These are phyloP conservation scores for Mucor velutinosus DNA, from an alignment of 371 early-diverging fungal species.

Conservation along the genomic window DNA sequence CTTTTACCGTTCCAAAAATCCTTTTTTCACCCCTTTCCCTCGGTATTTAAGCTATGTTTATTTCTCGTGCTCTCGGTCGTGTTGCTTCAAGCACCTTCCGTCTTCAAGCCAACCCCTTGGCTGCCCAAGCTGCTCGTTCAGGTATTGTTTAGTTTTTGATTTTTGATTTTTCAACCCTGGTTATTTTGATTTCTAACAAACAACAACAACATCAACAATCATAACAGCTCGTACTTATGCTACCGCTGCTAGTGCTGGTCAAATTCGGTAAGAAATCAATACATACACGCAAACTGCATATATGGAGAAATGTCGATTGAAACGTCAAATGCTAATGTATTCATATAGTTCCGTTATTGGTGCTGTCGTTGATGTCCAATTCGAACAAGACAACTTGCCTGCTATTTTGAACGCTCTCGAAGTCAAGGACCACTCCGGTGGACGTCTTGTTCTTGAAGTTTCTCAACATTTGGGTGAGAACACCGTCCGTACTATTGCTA, in stretches of 20 bases:
- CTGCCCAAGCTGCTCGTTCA: slow-evolving; percentile 24
- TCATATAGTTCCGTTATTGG: slow-evolving; percentile 74
- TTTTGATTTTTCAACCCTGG: slow-evolving; percentile 6
- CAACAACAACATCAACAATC: neutral
- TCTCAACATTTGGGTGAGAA: slow-evolving; percentile 96
- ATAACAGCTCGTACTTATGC: slow-evolving; percentile 35
- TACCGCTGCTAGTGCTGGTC: slow-evolving; percentile 37
- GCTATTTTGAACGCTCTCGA: slow-evolving; percentile 95
- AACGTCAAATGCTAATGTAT: neutral
- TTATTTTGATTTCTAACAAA: neutral
- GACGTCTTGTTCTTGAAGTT: slow-evolving; percentile 92
- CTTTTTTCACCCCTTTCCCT: slow-evolving; percentile 26
- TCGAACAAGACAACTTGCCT: slow-evolving; percentile 86
- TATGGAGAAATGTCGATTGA: neutral
- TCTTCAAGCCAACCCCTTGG: slow-evolving; percentile 26
- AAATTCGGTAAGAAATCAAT: slow-evolving; percentile 32
- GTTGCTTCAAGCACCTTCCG: slow-evolving; percentile 39
- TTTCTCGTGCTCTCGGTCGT: slow-evolving; percentile 44
- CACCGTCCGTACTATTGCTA: slow-evolving; percentile 97
- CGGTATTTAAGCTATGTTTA: slow-evolving; percentile 36
- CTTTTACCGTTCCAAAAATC: slow-evolving; percentile 14
- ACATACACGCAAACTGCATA: neutral
- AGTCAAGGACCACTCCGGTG: slow-evolving; percentile 73
- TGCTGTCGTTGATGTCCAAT: slow-evolving; percentile 97
- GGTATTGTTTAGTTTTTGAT: slow-evolving; percentile 12